Evolutionary conservation across 2,329 filamentous ascomycete genomes (phyloP), one percentile per base, ranked within the genome.

Genomic region (Fusarium abutilonis): DNA sequence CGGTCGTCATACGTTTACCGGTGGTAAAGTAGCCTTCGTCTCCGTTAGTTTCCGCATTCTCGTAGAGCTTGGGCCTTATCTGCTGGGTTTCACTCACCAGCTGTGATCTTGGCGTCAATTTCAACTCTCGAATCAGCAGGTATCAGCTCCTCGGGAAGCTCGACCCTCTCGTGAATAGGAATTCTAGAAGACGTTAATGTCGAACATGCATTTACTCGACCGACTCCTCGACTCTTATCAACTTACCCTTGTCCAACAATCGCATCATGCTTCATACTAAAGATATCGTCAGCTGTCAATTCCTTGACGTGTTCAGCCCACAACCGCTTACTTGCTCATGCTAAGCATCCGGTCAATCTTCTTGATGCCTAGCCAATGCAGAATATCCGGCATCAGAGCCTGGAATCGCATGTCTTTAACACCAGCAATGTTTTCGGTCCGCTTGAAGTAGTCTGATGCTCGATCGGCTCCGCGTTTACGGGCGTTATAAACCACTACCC

Each of bases 331-430:
- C 89, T 98, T 96, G 78, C 92, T 96, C 95, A 98, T 98, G 80
- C 92, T 96, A 70, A 97, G 81, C 95, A 98, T 99, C 59, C 93
- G 86, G 76, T 99, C 95, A 73, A 99, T 98, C 83, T 98, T 98
- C 75, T 91, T 95, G 74, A 99, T 97, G 61, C 95, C 95, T 28
- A 99, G 86, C 95, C 95, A 98, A 78, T 98, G 95, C 50, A 98
- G 83, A 66, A 98, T 96, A 75, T 97, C 93, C 31, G 95, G 94
- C 95, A 98, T 98, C 51, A 99, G 82, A 26, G 94, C 94, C 80
- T 98, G 95, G 83, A 98, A 98, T 35, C 95, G 89, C 94, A 98
- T 98, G 69, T 88, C 90, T 76, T 97, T 96, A 66, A 98, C 94
- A 60, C 95, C 95, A 9, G 95, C 95, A 74, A 99, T 96, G 75